These are phyloP conservation scores for Glycine latifolia DNA, from an alignment of 306 rosid genomes.

Conservation along the genomic window DNA sequence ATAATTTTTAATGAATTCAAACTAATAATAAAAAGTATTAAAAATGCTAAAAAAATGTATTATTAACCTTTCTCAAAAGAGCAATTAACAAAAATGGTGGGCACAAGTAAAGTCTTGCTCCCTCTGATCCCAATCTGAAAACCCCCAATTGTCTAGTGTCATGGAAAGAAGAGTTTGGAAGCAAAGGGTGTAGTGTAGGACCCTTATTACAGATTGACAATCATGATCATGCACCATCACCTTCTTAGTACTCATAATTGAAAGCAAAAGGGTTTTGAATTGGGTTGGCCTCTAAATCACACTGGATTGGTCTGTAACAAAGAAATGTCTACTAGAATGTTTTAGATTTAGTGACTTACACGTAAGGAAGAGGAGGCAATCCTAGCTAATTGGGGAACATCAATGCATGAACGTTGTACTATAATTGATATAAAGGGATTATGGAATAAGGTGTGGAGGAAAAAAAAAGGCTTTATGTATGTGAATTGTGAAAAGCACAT, in stretches of 20 bases:
- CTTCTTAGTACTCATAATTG: background rate
- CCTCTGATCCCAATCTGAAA: constrained; percentile 37
- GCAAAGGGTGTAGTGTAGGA: constrained; percentile 2
- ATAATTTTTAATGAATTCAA: no score
- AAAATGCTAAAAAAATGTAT: no score
- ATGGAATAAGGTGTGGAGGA: background rate
- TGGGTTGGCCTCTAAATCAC: constrained; percentile 27
- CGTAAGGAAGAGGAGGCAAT: constrained; percentile 36
- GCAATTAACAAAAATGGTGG: background rate
- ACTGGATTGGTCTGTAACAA: constrained; percentile 33
- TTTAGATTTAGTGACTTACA: constrained; percentile 40
- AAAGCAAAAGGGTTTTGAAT: constrained; percentile 12
- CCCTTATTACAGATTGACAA: constrained; percentile 29
- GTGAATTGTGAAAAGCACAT: constrained; percentile 8
- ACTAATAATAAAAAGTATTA: no score
- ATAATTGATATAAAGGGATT: constrained; percentile 22
- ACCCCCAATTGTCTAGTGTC: constrained; percentile 39
- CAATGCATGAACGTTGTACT: constrained; percentile 34
- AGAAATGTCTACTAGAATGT: constrained; percentile 3
- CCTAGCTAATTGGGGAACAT: constrained; percentile 47
- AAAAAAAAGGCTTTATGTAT: background rate
- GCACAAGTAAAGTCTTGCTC: constrained; percentile 29
- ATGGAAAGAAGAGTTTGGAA: constrained; percentile 40
- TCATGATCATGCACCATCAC: constrained; percentile 14
- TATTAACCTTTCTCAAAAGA: background rate